Base-by-base conservation (phyloP, 1,284 basidiomycete genomes). In the Sporisorium scitamineum region DNA sequence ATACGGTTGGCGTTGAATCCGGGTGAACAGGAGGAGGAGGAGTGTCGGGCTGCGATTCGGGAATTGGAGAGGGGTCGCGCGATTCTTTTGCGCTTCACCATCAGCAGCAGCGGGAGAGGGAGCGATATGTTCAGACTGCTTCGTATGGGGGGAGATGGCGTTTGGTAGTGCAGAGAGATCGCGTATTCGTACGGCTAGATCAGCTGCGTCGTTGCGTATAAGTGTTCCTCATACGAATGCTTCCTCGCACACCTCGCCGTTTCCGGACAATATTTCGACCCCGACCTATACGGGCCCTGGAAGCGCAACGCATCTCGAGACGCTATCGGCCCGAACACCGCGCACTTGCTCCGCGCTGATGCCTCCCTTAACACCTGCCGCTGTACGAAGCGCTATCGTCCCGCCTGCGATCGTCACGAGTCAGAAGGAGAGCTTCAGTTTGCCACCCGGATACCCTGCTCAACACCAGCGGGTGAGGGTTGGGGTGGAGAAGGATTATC, bases 1-100 rank as follows among this genome's bases (percentile, higher is more conserved):
- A 44, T 74, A 1, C 58, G 66, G 7, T n/a, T 74, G 6, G 71
- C 71, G 16, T 39, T 74, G 22, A 69, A 64, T 26, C 68, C 56
- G 2, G 37, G 47, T 3, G 54, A 60, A 18, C 26, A 31, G 41
- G 68, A 63, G 47, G 56, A 58, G 51, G 50, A 26, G 22, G 45
- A 54, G 45, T 31, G 61, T 18, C 42, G 52, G 7, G 61, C 54
- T 0, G 61, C 61, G 1, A 27, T 63, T 9, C 48, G 37, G 16
- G 61, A 63, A 31, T 7, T 61, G 11, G 60, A 54, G 14, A 16
- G 51, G 7, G 22, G 32, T 34, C 34, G 34, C 34, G 34, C 13
- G 34, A 34, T 13, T 14, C 34, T 14, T 9, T 13, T 13, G 14
- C 7, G 8, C 11, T 9, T 3, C 34, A 34, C 11, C 31, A 37